Conservation (phyloP, 345 rosid species). For the Pugionium dolabratum region DNA sequence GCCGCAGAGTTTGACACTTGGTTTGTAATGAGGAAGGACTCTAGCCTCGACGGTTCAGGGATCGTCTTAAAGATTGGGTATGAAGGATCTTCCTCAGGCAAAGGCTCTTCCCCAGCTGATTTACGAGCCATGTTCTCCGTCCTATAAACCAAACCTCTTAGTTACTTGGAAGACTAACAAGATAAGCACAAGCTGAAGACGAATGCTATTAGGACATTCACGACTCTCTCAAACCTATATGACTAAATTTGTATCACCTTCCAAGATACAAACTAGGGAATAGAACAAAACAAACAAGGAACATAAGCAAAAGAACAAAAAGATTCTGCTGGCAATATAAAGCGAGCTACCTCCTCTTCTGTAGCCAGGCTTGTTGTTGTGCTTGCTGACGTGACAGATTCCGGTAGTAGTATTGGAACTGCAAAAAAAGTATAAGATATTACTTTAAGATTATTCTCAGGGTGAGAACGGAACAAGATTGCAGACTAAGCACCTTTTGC, state of each 20-base stretch:
- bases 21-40: constrained; percentile 91
- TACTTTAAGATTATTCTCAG: background rate
- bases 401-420: constrained; percentile 90
- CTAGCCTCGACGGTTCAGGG: constrained; percentile 92
- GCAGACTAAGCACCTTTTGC: constrained; percentile 64
- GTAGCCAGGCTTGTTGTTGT: constrained; percentile 98
- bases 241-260: constrained; percentile 1
- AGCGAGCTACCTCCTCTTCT: constrained; percentile 76
- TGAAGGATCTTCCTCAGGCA: constrained; percentile 96
- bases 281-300: background rate
- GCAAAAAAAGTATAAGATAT: constrained; percentile 29
- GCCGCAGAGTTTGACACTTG: constrained; percentile 88
- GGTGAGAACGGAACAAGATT: background rate
- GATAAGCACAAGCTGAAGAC: background rate
- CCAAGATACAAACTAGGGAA: background rate
- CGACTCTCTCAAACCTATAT: background rate
- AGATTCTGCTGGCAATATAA: background rate
- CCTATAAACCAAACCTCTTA: constrained; percentile 48
- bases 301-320: background rate
- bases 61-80: constrained; percentile 90
- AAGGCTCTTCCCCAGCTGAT: constrained; percentile 87
- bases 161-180: constrained; percentile 4
- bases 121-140: constrained; percentile 85
- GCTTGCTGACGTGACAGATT: constrained; percentile 92
- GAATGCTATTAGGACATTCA: background rate